Evolutionary conservation across 2,329 filamentous ascomycete genomes (phyloP), one percentile per base, ranked within the genome.

Genomic region (Cercospora canescens): DNA sequence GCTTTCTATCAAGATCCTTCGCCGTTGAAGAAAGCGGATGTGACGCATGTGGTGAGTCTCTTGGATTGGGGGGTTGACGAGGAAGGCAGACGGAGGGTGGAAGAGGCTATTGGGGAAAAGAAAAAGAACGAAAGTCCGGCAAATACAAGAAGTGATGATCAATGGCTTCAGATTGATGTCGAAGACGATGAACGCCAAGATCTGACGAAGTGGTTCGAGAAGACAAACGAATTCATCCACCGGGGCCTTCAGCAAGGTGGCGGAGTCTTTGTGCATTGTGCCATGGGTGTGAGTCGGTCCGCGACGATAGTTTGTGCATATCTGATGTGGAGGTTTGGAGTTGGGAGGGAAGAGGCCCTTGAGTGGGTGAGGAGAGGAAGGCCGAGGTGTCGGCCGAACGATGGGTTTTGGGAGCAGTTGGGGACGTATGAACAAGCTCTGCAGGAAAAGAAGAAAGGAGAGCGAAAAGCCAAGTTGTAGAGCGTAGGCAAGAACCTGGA

Each of bases 261-360:
- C 63, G 84, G 83, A 56, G 88, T 91, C 28, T 82, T 91, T 69
- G 86, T 91, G 70, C 89, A 91, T 80, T 91, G 94, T 84, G 94
- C 93, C 21, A 96, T 96, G 88, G 94, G 94, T 50, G 96, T 95
- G 80, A 97, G 93, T 48, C 90, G 94, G 65, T 97, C 93, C 50
- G 91, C 94, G 70, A 89, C 92, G 35, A 86, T 92, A 70, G 86
- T 92, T 63, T 86, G 95, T 63, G 94, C 94, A 67, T 97, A 93
- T 79, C 83, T 98, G 62, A 89, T 97, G 78, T 83, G 84, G 72
- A 80, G 79, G 72, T 76, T 80, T 74, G 75, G 76, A 67, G 78
- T 84, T 69, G 80, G 80, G 71, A 81, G 84, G 63, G 76, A 83
- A 71, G 87, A 89, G 45, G 93, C 93, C 3, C 81, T 97, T 64